phyloP scores from a whole-genome alignment of 1,139 yeast species.

The Blastobotrys niveus region DNA sequence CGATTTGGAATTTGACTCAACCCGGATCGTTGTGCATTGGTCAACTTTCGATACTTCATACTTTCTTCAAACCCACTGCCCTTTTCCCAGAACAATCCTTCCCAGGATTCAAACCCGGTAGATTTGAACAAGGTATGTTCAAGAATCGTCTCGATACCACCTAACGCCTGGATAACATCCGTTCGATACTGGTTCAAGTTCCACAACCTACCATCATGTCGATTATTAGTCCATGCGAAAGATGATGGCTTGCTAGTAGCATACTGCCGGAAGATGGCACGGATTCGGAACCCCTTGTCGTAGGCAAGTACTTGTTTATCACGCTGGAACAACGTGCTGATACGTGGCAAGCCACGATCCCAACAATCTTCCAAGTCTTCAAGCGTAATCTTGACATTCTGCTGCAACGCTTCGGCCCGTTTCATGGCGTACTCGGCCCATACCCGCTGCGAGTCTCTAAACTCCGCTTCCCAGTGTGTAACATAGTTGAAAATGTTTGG shows the following conservation, averaged over 20 bases:
- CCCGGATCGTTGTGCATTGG: slow-evolving; percentile 97
- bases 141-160: slow-evolving; percentile 93
- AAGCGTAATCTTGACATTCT: slow-evolving; percentile 77
- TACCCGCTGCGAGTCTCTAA: slow-evolving; percentile 87
- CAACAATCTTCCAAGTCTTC: slow-evolving; percentile 93
- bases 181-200: slow-evolving; percentile 87
- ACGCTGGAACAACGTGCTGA: slow-evolving; percentile 89
- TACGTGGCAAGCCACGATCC: slow-evolving; percentile 97
- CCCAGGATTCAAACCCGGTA: slow-evolving; percentile 98
- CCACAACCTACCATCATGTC: slow-evolving; percentile 97
- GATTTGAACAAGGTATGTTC: slow-evolving; percentile 95
- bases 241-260: slow-evolving; percentile 71
- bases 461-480: slow-evolving; percentile 96
- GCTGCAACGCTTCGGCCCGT: slow-evolving; percentile 80
- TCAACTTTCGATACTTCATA: slow-evolving; percentile 84
- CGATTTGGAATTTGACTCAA: slow-evolving; percentile 96
- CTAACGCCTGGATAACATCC: slow-evolving; percentile 94
- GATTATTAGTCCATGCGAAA: slow-evolving; percentile 93
- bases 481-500: slow-evolving; percentile 93
- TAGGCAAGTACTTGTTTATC: slow-evolving; percentile 93
- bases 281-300: slow-evolving; percentile 87
- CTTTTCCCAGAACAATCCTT: slow-evolving; percentile 97
- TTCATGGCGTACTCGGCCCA: slow-evolving; percentile 97
- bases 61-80: slow-evolving; percentile 97
- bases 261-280: slow-evolving; percentile 73